Evolutionary conservation across 2,329 filamentous ascomycete species (phyloP).

Genomic region (Ascochyta lentis): DNA sequence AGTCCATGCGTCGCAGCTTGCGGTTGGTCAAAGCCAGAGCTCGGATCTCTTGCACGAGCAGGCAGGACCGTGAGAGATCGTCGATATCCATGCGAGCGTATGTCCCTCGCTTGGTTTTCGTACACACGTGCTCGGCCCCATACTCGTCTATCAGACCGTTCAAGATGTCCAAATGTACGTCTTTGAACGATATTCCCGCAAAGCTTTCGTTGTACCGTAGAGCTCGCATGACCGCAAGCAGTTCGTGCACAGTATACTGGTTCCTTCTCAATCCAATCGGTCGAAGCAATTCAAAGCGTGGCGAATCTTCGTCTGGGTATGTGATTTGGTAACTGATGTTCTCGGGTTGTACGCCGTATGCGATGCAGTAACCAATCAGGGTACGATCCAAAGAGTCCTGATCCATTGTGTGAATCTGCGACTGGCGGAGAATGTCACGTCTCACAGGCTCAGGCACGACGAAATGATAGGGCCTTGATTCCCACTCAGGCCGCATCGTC

Average conservation of each 20-base stretch:
- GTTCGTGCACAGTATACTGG: conserved; percentile 66
- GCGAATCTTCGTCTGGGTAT: conserved; percentile 64
- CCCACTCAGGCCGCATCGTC: conserved; percentile 70
- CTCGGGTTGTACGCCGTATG: conserved; percentile 70
- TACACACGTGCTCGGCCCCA: conserved; percentile 68
- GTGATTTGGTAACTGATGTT: conserved; percentile 60
- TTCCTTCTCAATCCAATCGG: conserved; percentile 59
- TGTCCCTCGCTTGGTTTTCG: conserved; percentile 63
- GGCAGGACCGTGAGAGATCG: conserved; percentile 61
- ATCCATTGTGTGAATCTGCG: conserved; percentile 62
- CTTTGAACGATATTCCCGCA: conserved; percentile 70
- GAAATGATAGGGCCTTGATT: conserved; percentile 67
- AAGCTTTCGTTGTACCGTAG: conserved; percentile 75
- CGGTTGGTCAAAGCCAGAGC: conserved; percentile 71
- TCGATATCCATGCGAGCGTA: conserved; percentile 61
- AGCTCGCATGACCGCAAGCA: conserved; percentile 73
- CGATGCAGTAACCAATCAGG: conserved; percentile 71
- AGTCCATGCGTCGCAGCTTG: conserved; percentile 68
- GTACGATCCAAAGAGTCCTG: conserved; percentile 69
- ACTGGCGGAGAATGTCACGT: conserved; percentile 42
- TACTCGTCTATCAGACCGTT: conserved; percentile 66
- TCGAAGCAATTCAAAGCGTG: conserved; percentile 68
- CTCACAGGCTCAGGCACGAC: conserved; percentile 61
- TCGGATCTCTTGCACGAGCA: conserved; percentile 72
- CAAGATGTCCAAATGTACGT: conserved; percentile 68